Evolutionary conservation across 202 grass and related monocot species (phyloP), one percentile per base, ranked within the genome.

Genomic region (Musa balbisiana): DNA sequence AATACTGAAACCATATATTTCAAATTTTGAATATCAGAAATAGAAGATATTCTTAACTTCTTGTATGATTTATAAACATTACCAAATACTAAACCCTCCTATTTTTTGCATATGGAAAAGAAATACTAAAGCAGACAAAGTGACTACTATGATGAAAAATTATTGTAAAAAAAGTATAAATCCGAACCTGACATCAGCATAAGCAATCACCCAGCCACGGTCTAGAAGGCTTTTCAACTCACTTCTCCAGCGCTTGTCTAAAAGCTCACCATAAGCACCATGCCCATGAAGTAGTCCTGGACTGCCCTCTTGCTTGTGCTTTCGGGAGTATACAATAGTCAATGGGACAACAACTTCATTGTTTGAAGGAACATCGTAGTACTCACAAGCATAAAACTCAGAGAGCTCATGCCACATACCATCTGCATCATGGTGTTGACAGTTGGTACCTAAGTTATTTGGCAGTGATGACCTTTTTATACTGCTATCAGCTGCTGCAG

Each of bases 221-320:
- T 94, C 88, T 10, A 98, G 83, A 74, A 94, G 82, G 81, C 87
- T 98, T 87, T 98, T 98, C 71, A 98, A 81, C 77, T 98, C 94
- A 76, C 86, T 93, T 55, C 79, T 79, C 94, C 94, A 98, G 62
- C 90, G 88, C 67, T 84, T 88, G 79, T 98, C 91, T 68, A 93
- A 65, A 86, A 93, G 69, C 77, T 98, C 94, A 80, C 94, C 94
- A 84, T 98, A 98, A 71, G 94, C 91, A 78, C 94, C 94, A 81
- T 98, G 91, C 2, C 94, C 94, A 73, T 92, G 94, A 85, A 98
- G 88, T 81, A 98, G 82, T 62, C 87, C 94, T 75, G 88, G 93
- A 83, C 87, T 90, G 62, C 80, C 84, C 2, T 93, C 88, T 75
- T 89, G 83, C 71, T 88, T 98, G 74, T 94, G 84, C 83, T 94